phyloP scores from a whole-genome alignment of 495 filamentous ascomycete genomes.

The Amphirosellinia nigrospora region DNA sequence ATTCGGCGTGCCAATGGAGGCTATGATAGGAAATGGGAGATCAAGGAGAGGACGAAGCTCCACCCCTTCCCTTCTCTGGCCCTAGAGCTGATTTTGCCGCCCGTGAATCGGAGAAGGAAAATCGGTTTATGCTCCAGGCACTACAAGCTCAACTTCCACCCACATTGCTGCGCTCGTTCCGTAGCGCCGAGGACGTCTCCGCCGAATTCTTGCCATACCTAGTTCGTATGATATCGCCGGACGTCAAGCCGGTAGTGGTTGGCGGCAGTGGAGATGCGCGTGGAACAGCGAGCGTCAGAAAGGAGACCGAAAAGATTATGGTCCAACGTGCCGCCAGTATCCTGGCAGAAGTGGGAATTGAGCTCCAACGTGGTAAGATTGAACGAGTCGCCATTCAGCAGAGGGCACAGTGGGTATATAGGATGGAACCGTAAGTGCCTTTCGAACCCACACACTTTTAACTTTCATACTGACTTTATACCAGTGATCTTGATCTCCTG shows the following conservation, averaged over 20 bases:
- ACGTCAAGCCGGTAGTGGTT: conserved; percentile 91
- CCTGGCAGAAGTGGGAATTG: conserved; percentile 78
- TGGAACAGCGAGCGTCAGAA: conserved; percentile 80
- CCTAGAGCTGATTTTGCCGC: conserved; percentile 79
- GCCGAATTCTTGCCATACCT: conserved; percentile 86
- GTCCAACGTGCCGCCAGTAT: conserved; percentile 79
- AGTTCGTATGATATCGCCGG: conserved; percentile 80
- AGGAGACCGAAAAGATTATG: conserved; percentile 80
- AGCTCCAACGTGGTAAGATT: conserved; percentile 81
- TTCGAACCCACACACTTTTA: neutral
- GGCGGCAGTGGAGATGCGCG: conserved; percentile 69
- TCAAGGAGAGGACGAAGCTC: conserved; percentile 60
- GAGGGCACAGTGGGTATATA: conserved; percentile 75
- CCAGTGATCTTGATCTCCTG: conserved; percentile 67
- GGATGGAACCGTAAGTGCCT: conserved; percentile 87
- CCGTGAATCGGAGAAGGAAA: conserved; percentile 73
- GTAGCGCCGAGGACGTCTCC: conserved; percentile 72
- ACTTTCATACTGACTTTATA: conserved; percentile 8
- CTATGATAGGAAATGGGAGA: conserved; percentile 49
- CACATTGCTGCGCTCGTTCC: conserved; percentile 74
- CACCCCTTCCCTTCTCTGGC: conserved; percentile 76
- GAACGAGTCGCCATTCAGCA: conserved; percentile 57
- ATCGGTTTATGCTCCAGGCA: conserved; percentile 58
- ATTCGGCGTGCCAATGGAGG: conserved; percentile 47
- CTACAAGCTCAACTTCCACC: conserved; percentile 63